These are phyloP conservation scores for Austroboletus niveus DNA, from an alignment of 1,284 basidiomycete genomes.

Conservation along the genomic window DNA sequence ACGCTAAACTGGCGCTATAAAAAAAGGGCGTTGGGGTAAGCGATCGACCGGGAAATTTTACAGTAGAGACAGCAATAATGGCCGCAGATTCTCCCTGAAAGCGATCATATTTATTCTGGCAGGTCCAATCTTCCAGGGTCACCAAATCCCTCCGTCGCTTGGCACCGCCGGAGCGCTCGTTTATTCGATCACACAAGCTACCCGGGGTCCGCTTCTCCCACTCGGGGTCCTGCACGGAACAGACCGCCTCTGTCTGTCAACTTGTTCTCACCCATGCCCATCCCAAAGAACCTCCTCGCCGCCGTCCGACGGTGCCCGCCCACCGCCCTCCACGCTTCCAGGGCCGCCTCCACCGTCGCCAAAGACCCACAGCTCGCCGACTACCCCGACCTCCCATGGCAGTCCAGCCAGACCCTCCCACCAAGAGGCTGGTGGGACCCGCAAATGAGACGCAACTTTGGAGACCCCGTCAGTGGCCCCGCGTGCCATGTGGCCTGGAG, in stretches of 20 bases:
- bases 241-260: constrained; percentile 1
- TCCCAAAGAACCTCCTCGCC: constrained; percentile 2
- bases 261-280: constrained; percentile 13
- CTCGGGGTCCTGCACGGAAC: constrained; percentile 22
- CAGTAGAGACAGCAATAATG: constrained; percentile 8
- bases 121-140: constrained; percentile 17
- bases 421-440: constrained; percentile 81
- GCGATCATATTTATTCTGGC: constrained; percentile 13
- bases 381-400: constrained; percentile 75
- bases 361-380: constrained; percentile 66
- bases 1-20: constrained; percentile 15
- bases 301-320: constrained; percentile 1
- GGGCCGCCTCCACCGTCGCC: constrained; percentile 12
- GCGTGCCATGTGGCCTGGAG: background rate
- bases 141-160: constrained; percentile 14
- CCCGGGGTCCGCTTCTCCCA: too few relatives aligned
- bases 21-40: constrained; percentile 14
- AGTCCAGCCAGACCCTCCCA: constrained; percentile 65
- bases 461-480: constrained; percentile 64
- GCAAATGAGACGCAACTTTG: constrained; percentile 82
- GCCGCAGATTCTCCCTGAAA: constrained; percentile 14
- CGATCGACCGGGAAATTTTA: constrained; percentile 20
- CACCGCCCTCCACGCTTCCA: constrained; percentile 13
- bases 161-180: constrained; percentile 5
- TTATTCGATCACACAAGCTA: background rate